Percentiles rank a stretch among this genome's conserved stretches.
phyloP scores from a whole-genome alignment of 176 grass and related monocot species.

The Typha latifolia region DNA sequence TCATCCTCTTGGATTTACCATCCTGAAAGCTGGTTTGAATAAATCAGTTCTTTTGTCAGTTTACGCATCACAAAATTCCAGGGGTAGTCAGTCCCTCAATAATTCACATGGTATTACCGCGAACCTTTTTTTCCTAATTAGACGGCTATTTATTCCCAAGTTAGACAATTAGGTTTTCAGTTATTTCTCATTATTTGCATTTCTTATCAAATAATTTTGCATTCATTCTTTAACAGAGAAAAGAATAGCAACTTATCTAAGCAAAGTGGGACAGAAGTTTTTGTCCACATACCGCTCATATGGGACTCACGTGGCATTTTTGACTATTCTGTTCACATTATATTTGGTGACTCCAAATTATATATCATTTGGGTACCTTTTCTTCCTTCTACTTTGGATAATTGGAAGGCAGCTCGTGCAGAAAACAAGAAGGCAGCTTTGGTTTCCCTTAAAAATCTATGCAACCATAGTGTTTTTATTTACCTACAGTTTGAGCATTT shows the following conservation, averaged over 20 bases:
- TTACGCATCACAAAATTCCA: slow-evolving; percentile 61
- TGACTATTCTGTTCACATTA: slow-evolving; percentile 90
- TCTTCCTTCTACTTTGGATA: slow-evolving; percentile 98
- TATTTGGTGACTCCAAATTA: slow-evolving; percentile 96
- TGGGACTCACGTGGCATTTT: slow-evolving; percentile 92
- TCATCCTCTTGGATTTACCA: slow-evolving; percentile 85
- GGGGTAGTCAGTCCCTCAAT: slow-evolving; percentile 26
- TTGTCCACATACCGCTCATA: slow-evolving; percentile 81
- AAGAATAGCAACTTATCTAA: slow-evolving; percentile 81
- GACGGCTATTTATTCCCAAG: background rate
- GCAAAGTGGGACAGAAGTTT: slow-evolving; percentile 81
- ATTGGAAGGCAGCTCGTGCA: slow-evolving; percentile 88
- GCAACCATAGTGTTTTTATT: slow-evolving; percentile 69
- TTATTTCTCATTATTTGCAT: slow-evolving; percentile 1
- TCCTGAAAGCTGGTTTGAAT: slow-evolving; percentile 88
- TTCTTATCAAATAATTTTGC: slow-evolving; percentile 15
- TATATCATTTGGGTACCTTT: slow-evolving; percentile 96
- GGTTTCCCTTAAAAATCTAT: slow-evolving; percentile 90
- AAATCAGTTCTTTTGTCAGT: slow-evolving; percentile 91
- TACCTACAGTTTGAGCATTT: slow-evolving; percentile 72
- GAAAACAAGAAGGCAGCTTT: slow-evolving; percentile 73
- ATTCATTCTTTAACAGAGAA: slow-evolving; percentile 47
- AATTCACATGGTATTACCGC: slow-evolving; percentile 58
- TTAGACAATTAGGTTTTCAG: background rate
- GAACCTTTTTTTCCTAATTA: background rate